Conservation (phyloP, 306 rosid genomes). For the Myrica gale region DNA sequence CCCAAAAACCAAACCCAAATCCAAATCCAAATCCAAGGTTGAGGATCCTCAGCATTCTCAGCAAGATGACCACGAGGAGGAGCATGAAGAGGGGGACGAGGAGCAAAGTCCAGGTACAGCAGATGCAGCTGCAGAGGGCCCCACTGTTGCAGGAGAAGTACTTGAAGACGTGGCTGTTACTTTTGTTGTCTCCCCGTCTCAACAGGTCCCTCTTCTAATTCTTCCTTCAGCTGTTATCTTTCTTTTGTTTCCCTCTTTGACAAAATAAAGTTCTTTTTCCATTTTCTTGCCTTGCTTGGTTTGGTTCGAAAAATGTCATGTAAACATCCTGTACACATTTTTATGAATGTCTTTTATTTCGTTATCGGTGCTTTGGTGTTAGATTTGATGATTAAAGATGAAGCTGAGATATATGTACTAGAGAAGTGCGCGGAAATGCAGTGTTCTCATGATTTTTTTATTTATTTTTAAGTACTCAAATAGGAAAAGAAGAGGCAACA, state of each 20-base stretch:
- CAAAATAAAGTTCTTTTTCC: background rate
- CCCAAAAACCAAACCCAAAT: background rate
- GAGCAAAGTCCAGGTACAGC: background rate
- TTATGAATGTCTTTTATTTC: background rate
- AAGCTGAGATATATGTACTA: too few species aligned
- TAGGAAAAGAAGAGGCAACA: background rate
- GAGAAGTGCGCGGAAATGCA: background rate
- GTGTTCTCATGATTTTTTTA: too few species aligned
- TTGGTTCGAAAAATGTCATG: background rate
- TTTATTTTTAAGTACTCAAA: background rate
- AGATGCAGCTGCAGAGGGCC: background rate
- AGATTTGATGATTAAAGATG: background rate
- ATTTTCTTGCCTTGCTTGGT: slow-evolving; percentile 1
- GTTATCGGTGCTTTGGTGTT: too few species aligned
- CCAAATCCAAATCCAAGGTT: background rate
- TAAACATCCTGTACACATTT: background rate
- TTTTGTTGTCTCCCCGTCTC: slow-evolving; percentile 4
- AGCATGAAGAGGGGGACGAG: slow-evolving; percentile 4
- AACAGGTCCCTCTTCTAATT: slow-evolving; percentile 4
- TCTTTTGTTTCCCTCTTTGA: background rate
- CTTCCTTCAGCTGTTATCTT: background rate
- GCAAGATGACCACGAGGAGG: background rate
- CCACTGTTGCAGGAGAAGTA: background rate
- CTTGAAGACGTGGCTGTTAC: slow-evolving; percentile 2
- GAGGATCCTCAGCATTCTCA: background rate